Evolutionary conservation across 2,329 filamentous ascomycete species (phyloP), one percentile per base, ranked within the genome.

Genomic region (Bimuria novae-zelandiae): DNA sequence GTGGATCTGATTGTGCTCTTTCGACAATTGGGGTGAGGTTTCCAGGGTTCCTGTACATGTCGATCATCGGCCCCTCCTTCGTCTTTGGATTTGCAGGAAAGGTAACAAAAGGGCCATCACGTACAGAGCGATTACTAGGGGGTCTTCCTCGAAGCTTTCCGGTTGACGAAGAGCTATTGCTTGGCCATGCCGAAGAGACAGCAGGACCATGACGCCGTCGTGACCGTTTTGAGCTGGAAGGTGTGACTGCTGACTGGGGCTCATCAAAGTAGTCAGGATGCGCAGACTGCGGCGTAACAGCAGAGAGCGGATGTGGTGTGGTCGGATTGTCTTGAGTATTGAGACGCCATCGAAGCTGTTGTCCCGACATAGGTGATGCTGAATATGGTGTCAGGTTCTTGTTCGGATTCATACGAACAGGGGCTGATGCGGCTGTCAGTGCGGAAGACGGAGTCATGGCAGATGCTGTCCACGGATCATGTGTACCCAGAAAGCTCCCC

Each of bases 131-230:
- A 62, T 88, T 89, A 51, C 86, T 89, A 0, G 90, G 90, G 36
- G 92, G 92, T 54, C 92, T 81, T 6, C 92, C 92, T 59, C 92
- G 81, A 12, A 89, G 80, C 70, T 92, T 95, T 1, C 88, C 87
- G 4, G 81, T 84, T 1, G 83, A 77, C 11, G 85, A 79, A 33
- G 81, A 79, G 14, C 83, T 83, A 53, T 82, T 84, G 57, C 85
- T 85, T 50, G 88, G 85, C 92, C 92, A 97, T 0, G 92, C 92
- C 8, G 92, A 96, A 0, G 92, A 96, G 0, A 96, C 90, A 6
- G 90, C 91, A 0, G 91, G 89, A 0, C 92, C 92, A 69, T 95
- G 89, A 3, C 90, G 84, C 50, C 87, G 80, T 49, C 82, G 73
- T 5, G 79, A 73, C 53, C 82, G 73, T 30, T 73, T 72, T 11